Evolutionary conservation across 2,329 filamentous ascomycete genomes (phyloP).

Genomic region (Nothophaeocryptopus gaeumannii): DNA sequence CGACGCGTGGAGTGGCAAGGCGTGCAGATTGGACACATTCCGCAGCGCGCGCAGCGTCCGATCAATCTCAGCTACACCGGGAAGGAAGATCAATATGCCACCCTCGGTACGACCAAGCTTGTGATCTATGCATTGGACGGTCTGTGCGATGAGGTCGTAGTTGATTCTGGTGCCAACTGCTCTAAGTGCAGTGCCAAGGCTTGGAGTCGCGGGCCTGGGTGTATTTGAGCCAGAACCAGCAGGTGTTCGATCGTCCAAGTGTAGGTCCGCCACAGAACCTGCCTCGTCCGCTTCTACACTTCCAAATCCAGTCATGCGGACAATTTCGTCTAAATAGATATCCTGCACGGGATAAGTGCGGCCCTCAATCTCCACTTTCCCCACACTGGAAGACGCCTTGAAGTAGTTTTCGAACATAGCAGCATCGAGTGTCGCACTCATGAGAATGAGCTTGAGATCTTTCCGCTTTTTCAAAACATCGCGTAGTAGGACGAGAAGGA

Average conservation of each 20-base stretch:
- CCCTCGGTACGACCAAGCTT: slow-evolving; percentile 72
- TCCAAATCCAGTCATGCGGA: slow-evolving; percentile 72
- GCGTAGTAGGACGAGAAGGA: slow-evolving; percentile 80
- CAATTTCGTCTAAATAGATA: slow-evolving; percentile 83
- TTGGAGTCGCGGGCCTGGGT: slow-evolving; percentile 16
- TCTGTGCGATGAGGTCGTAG: slow-evolving; percentile 79
- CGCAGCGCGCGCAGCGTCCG: slow-evolving; percentile 69
- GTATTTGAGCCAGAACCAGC: slow-evolving; percentile 25
- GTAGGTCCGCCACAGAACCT: slow-evolving; percentile 32
- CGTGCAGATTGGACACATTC: slow-evolving; percentile 65
- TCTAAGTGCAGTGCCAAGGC: slow-evolving; percentile 41
- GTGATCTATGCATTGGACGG: slow-evolving; percentile 75
- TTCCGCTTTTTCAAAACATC: slow-evolving; percentile 72
- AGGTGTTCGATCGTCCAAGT: slow-evolving; percentile 40
- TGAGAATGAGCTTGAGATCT: slow-evolving; percentile 85
- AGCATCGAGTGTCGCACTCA: slow-evolving; percentile 94
- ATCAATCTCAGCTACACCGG: slow-evolving; percentile 88
- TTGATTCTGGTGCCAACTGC: slow-evolving; percentile 74
- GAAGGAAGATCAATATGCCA: slow-evolving; percentile 92
- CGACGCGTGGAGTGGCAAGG: slow-evolving; percentile 86
- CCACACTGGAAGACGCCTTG: slow-evolving; percentile 55
- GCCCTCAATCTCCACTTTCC: slow-evolving; percentile 80
- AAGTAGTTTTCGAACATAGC: slow-evolving; percentile 84
- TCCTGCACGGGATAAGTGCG: slow-evolving; percentile 88
- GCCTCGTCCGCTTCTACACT: slow-evolving; percentile 47